phyloP scores from a whole-genome alignment of 1,284 basidiomycete genomes.

The Ceratorhiza oryzae-sativae region DNA sequence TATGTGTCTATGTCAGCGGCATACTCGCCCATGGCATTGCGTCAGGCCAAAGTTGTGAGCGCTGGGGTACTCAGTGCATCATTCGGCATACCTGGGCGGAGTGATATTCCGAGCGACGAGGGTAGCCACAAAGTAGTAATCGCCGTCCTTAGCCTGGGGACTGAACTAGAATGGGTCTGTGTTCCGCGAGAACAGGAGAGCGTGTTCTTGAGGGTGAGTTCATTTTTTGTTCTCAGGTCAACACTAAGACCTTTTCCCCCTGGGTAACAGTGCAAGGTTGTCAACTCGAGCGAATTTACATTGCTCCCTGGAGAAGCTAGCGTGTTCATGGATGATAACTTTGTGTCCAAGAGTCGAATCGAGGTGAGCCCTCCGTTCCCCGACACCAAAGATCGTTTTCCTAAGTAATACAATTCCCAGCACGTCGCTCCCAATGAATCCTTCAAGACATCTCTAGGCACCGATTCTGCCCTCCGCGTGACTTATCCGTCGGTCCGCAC shows the following conservation, averaged over 20 bases:
- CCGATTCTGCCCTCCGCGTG: constrained; percentile 41
- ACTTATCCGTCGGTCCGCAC: constrained; percentile 44
- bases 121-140: constrained; percentile 40
- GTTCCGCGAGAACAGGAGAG: constrained; percentile 34
- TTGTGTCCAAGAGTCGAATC: constrained; percentile 45
- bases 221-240: neutral
- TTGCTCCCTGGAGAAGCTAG: constrained; percentile 45
- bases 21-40: neutral
- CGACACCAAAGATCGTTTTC: neutral
- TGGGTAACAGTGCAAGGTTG: constrained; percentile 42
- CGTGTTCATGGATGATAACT: constrained; percentile 46
- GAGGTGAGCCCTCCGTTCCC: neutral
- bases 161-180: constrained; percentile 33
- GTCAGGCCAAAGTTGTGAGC: constrained; percentile 20
- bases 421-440: constrained; percentile 40
- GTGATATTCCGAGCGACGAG: constrained; percentile 41
- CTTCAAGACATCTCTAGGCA: constrained; percentile 41
- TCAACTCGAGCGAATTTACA: constrained; percentile 43
- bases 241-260: neutral
- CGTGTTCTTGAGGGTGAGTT: constrained; percentile 36
- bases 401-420: neutral
- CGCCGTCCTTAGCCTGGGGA: constrained; percentile 19
- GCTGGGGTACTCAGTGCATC: constrained; percentile 42
- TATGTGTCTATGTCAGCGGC: neutral
- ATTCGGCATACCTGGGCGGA: constrained; percentile 40